Evolutionary conservation across 2,329 filamentous ascomycete genomes (phyloP), one percentile per base, ranked within the genome.

Genomic region (Aspergillus vadensis): DNA sequence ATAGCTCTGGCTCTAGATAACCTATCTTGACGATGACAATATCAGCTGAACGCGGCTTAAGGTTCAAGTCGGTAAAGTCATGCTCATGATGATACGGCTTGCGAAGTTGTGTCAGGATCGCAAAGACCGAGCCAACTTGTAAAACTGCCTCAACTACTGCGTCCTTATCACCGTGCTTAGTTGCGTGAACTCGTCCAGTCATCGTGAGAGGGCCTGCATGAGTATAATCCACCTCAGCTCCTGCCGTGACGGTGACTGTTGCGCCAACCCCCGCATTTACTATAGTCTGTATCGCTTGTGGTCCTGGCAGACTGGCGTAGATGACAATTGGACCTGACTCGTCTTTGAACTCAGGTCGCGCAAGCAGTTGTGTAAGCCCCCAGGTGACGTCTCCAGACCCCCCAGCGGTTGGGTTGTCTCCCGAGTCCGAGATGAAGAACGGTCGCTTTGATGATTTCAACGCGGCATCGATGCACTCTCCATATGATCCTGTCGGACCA

Each of bases 11-110:
- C 66, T 85, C 83, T 1, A 85, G 69, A 59, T 85, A 85, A 15
- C 83, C 83, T 48, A 85, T 85, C 69, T 85, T 85, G 23, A 85
- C 82, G 47, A 85, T 78, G 0, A 85, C 82, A 21, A 85, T 78
- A 62, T 83, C 81, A 0, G 79, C 77, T 4, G 74, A 65, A 2
- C 82, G 77, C 1, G 82, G 82, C 8, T 70, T 50, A 0, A 85
- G 77, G 47, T 79, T 59, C 0, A 85, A 74, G 3, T 80, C 79
- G 0, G 77, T 81, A 63, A 85, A 85, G 66, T 85, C 83, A 10
- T 70, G 74, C 65, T 85, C 82, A 50, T 78, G 76, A 62, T 85
- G 83, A 63, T 85, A 85, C 1, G 82, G 82, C 65, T 85, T 85
- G 53, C 82, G 80, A 1, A 81, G 70, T 61, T 82, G 76, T 0